These are phyloP conservation scores for Blastobotrys peoriensis DNA, from an alignment of 805 yeast species.

Conservation along the genomic window DNA sequence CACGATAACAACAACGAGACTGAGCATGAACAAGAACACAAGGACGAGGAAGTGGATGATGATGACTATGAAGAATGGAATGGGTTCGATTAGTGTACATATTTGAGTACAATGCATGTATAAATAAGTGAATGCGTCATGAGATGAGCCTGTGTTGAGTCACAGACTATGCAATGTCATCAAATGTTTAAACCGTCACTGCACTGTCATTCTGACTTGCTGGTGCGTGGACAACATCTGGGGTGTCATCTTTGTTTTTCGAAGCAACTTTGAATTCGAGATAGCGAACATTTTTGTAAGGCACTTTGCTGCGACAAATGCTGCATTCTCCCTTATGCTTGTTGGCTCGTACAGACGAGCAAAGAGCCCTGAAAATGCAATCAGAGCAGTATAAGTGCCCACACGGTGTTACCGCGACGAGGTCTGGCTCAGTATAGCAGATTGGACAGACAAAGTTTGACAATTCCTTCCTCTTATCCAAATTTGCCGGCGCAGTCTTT, in stretches of 20 bases:
- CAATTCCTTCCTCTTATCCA: constrained; percentile 12
- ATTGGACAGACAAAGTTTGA: constrained; percentile 27
- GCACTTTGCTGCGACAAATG: constrained; percentile 29
- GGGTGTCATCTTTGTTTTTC: background rate
- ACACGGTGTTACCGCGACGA: constrained; percentile 30
- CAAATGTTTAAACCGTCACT: background rate
- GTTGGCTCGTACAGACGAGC: constrained; percentile 24
- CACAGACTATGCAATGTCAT: background rate
- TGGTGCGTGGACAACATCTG: background rate
- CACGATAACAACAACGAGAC: background rate
- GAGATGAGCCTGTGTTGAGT: background rate
- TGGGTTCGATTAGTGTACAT: background rate
- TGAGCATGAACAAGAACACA: background rate
- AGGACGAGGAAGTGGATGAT: constrained; percentile 3
- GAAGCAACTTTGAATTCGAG: constrained; percentile 22
- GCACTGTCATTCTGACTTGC: background rate
- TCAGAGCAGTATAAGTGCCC: constrained; percentile 34
- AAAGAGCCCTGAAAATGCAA: constrained; percentile 30
- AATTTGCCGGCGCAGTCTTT: constrained; percentile 9
- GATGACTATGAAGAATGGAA: too few species aligned
- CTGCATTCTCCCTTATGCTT: constrained; percentile 28
- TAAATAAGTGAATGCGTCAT: background rate
- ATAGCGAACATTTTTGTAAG: constrained; percentile 23
- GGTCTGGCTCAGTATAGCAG: constrained; percentile 31
- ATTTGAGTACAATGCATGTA: background rate